Conservation (phyloP, 2,329 filamentous ascomycete species). For the Coniosporium tulheliwenetii region DNA sequence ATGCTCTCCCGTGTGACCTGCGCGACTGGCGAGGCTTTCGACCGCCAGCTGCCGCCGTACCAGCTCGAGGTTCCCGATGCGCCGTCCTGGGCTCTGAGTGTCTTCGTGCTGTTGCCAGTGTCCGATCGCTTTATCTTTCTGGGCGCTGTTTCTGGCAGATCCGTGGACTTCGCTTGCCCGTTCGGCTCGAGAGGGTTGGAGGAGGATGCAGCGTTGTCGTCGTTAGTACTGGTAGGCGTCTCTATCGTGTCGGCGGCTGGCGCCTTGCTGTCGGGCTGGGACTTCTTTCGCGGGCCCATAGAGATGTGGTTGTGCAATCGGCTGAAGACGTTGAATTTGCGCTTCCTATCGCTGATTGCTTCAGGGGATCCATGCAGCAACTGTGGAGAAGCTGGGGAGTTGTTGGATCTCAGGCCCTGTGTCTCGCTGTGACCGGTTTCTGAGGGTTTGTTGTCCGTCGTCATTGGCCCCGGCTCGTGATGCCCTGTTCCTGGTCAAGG, state of each 20-base stretch:
- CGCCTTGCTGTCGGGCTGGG: slow-evolving; percentile 20
- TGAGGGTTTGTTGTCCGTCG: too few relatives aligned
- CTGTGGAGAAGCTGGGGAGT: too few relatives aligned
- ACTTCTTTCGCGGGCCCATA: slow-evolving; percentile 26
- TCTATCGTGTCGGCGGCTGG: slow-evolving; percentile 6
- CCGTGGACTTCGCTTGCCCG: neutral
- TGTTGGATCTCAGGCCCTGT: too few relatives aligned
- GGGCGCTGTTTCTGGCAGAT: neutral
- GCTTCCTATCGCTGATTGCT: slow-evolving; percentile 1
- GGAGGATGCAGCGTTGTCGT: neutral
- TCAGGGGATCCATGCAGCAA: too few relatives aligned
- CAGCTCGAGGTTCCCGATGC: slow-evolving; percentile 15
- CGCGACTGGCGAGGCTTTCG: slow-evolving; percentile 30
- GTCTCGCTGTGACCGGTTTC: too few relatives aligned
- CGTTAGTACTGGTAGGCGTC: too few relatives aligned
- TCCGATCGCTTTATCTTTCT: slow-evolving; percentile 1
- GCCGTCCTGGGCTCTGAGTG: neutral
- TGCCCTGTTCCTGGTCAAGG: too few relatives aligned
- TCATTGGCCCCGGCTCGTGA: too few relatives aligned
- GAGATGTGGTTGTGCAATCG: slow-evolving; percentile 2
- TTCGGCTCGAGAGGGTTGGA: neutral
- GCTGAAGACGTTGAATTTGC: slow-evolving; percentile 3
- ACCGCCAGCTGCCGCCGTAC: slow-evolving; percentile 29
- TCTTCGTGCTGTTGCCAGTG: neutral
- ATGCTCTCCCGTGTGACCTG: slow-evolving; percentile 28